Evolutionary conservation across 306 rosid species (phyloP), one percentile per base, ranked within the genome.

Genomic region (Arachis stenosperma): DNA sequence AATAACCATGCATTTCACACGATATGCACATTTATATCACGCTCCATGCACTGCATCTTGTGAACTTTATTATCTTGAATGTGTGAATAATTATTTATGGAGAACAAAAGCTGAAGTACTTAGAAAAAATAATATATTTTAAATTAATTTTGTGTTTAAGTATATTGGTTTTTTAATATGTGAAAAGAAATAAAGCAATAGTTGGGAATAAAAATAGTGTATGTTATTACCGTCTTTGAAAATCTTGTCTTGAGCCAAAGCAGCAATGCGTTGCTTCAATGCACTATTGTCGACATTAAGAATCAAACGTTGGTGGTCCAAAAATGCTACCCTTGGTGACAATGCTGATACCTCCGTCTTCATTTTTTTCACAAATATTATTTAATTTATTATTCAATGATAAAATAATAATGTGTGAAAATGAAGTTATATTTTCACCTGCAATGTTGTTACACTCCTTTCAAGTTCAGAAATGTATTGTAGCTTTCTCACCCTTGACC

Each of bases 271-370:
- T 86, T 94, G 97, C 87, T 94, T 91, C 41, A 94, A 86, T 74
- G 97, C 85, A 74, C 97, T 89, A 2, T 91, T 94, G 71, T 94
- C 97, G 37, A 94, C 92, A 48, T 88, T 89, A 1, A 94, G 97
- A 78, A 94, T 82, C 91, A 94, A 81, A 72, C 98, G 95, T 60
- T 91, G 98, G 86, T 94, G 98, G 71, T 94, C 98, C 80, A 94
- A 84, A 75, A 88, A 94, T 43, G 97, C 97, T 29, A 94, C 98
- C 62, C 97, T 77, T 8, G 98, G 97, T 14, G 98, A 94, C 68
- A 94, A 81, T 44, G 96, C 92, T 72, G 96, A 94, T 66, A 94
- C 98, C 84, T 94, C 97, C 65, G 91, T 85, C 98, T 94, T 66
- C 79, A 85, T 52, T 13, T 40, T 70, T 62, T 39, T 51, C 8